Evolutionary conservation across 768 basidiomycete species (phyloP).

Genomic region (Leccinum truebloodii): DNA sequence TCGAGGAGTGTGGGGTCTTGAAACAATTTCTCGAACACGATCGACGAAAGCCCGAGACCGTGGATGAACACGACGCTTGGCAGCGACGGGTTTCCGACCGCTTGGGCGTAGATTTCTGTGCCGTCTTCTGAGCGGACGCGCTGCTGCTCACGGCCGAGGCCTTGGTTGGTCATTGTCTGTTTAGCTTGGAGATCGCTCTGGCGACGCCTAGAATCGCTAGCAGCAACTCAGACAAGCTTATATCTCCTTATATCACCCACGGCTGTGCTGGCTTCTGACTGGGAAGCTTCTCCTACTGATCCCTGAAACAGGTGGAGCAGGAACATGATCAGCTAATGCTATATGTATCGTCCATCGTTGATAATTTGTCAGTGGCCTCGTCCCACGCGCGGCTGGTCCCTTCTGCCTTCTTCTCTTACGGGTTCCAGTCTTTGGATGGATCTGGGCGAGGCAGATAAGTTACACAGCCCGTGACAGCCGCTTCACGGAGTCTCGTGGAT

Average conservation of each 20-base stretch:
- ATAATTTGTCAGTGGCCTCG: neutral
- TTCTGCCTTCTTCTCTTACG: neutral
- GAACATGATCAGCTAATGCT: neutral
- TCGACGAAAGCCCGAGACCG: neutral
- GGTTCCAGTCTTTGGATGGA: neutral
- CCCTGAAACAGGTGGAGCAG: neutral
- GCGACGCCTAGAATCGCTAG: neutral
- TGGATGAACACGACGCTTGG: neutral
- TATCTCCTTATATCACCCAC: neutral
- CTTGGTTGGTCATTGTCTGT: neutral
- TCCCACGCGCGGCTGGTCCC: neutral
- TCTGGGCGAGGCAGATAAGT: neutral
- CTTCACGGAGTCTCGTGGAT: neutral
- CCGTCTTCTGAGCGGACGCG: slow-evolving; percentile 5
- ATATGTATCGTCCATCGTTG: neutral
- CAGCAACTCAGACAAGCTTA: neutral
- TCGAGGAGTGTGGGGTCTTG: slow-evolving; percentile 6
- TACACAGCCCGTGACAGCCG: no score
- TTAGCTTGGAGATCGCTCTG: neutral
- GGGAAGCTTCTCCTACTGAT: neutral
- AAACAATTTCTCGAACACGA: slow-evolving; percentile 2
- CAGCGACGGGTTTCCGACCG: slow-evolving; percentile 1
- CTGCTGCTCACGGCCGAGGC: neutral
- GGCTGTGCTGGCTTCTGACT: neutral
- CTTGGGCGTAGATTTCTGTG: slow-evolving; percentile 10